Evolutionary conservation across 2,329 filamentous ascomycete genomes (phyloP).

Genomic region (Fusarium sp.): DNA sequence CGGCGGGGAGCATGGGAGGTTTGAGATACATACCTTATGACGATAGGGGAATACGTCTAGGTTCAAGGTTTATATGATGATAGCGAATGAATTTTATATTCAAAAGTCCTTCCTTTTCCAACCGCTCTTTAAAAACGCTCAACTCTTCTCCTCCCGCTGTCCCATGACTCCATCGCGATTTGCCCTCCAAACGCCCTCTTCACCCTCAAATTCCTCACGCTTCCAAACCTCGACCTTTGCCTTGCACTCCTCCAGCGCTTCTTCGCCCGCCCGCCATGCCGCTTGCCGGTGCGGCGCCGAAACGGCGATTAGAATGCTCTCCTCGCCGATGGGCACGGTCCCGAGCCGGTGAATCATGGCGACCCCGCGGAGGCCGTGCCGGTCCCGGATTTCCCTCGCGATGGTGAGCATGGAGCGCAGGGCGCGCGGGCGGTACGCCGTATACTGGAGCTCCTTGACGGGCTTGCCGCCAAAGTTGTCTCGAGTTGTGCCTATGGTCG

Average conservation of each 20-base stretch:
- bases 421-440: slow-evolving; percentile 78
- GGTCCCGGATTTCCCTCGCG: slow-evolving; percentile 65
- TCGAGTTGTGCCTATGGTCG: slow-evolving; percentile 74
- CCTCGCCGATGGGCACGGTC: slow-evolving; percentile 87
- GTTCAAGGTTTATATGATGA: slow-evolving; percentile 14
- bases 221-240: slow-evolving; percentile 95
- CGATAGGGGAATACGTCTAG: neutral
- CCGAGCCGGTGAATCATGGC: slow-evolving; percentile 88
- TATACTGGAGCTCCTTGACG: slow-evolving; percentile 82
- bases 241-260: slow-evolving; percentile 89
- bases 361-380: slow-evolving; percentile 77
- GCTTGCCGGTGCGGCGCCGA: slow-evolving; percentile 85
- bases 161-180: slow-evolving; percentile 81
- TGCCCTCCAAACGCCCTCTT: slow-evolving; percentile 86
- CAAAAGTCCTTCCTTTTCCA: neutral
- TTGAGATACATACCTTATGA: neutral
- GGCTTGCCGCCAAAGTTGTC: slow-evolving; percentile 78
- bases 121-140: neutral
- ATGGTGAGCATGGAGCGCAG: slow-evolving; percentile 77
- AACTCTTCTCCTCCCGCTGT: slow-evolving; percentile 52
- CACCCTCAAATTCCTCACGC: slow-evolving; percentile 84
- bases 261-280: slow-evolving; percentile 90
- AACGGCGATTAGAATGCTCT: slow-evolving; percentile 91
- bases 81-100: neutral
- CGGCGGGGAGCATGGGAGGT: neutral